Evolutionary conservation across 2,329 filamentous ascomycete species (phyloP), one percentile per base, ranked within the genome.

Genomic region (Grosmannia huntii): DNA sequence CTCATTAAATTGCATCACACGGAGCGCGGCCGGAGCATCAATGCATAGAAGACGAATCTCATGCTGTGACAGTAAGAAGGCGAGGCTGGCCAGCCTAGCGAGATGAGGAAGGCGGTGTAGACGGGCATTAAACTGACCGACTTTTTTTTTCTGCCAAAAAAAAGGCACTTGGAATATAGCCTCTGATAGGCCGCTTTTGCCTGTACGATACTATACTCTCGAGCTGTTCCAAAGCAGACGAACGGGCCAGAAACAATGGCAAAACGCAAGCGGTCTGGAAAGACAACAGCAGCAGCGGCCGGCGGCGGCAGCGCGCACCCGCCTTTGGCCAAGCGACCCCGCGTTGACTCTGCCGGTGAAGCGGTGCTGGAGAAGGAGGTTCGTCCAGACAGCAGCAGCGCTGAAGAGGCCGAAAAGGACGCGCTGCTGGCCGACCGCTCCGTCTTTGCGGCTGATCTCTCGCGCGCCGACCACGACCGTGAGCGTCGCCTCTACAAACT

Each of bases 401-500:
- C 1, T 19, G n/a, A 55, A 27, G 25, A 44, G 44, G 36, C 49
- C 28, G 57, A 59, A 12, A 61, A 60, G 41, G 54, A 58, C n/a
- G 55, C 53, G 1, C 63, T 64, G 5, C 58, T 65, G 25, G 21
- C 19, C 21, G 58, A 75, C 64, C 74, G 71, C 58, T 68, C 71
- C 1, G 71, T 73, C 1, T 85, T 85, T 63, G 68, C 77, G 63
- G 78, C 82, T 61, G 71, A 76, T 6, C 74, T 76, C 11, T 72
- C 71, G 56, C 72, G 73, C 52, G 77, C 80, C 44, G 79, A 84
- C 59, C 75, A 81, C 60, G 78, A 76, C 64, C 73, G 81, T 62
- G 82, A 85, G 65, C 79, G 79, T 2, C 70, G 72, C 2, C 72
- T 86, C 3, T 87, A 86, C 67, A 78, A 85, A 27, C 71, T 79